A percentile compares a stretch with the other conserved stretches of the same genome.
Conservation (phyloP, 1,284 basidiomycete genomes). For the Moesziomyces sp. region DNA sequence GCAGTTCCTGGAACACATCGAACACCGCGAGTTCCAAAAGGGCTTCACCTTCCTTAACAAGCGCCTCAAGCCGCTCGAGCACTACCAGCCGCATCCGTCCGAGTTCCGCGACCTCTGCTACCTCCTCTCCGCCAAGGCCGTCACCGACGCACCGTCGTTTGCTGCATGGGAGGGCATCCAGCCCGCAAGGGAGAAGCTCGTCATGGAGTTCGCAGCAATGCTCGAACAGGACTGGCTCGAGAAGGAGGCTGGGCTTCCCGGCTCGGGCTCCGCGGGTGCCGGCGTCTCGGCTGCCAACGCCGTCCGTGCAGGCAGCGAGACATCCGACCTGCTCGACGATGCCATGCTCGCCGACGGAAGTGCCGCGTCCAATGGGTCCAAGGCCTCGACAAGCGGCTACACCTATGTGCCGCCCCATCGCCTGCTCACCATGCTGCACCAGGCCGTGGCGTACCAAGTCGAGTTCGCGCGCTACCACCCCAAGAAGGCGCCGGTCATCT, state of each 20-base stretch:
- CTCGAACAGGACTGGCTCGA: conserved; percentile 62
- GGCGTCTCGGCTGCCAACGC: conserved; percentile 1
- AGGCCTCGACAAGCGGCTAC: conserved; percentile 20
- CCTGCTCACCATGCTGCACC: conserved; percentile 69
- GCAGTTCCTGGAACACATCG: conserved; percentile 70
- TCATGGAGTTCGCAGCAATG: conserved; percentile 62
- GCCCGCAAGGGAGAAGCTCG: conserved; percentile 68
- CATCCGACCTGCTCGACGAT: conserved; percentile 31
- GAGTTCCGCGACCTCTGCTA: conserved; percentile 71
- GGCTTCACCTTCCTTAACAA: conserved; percentile 72
- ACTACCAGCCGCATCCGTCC: conserved; percentile 71
- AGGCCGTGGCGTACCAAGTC: conserved; percentile 71
- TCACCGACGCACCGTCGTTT: conserved; percentile 71
- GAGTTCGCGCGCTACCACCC: conserved; percentile 66
- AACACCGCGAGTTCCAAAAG: conserved; percentile 69
- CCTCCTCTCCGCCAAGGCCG: conserved; percentile 68
- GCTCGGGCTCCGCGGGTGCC: conserved; percentile 13
- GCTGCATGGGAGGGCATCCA: conserved; percentile 71
- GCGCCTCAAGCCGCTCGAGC: conserved; percentile 71
- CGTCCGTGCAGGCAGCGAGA: conserved; percentile 12
- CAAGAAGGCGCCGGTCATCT: conserved; percentile 64
- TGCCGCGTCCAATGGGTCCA: conserved; percentile 6
- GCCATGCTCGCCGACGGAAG: conserved; percentile 25
- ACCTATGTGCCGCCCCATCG: conserved; percentile 69
- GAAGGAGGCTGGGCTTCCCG: conserved; percentile 38